Base-by-base conservation (phyloP, 805 yeast genomes). In the Deakozyma indianensis region DNA sequence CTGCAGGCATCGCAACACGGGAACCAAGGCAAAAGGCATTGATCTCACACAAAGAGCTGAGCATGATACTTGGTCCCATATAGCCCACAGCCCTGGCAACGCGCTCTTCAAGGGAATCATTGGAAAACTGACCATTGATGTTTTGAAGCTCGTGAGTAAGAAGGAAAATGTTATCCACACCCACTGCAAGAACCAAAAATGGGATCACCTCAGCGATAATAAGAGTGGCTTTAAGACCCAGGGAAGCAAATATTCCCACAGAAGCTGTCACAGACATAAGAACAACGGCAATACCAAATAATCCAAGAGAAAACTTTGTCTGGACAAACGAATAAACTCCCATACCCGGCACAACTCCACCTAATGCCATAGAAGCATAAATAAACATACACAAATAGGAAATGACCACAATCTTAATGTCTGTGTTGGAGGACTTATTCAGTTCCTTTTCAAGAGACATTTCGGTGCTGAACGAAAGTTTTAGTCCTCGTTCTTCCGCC, bases 131-230 rank as follows among this genome's bases (percentile, higher is more conserved):
- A 11, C 64, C 70, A 42, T 73, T 73, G 23, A 78, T 72, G 18
- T 69, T 63, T 40, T 78, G 74, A 42, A 84, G 67, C 56, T 87
- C 95, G 58, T 88, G 88, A 1, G 86, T 80, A 20, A 90, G 75
- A 51, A 90, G 66, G 57, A 88, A 92, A 22, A 90, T 83, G 59
- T 90, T 90, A 63, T 90, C 98, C 23, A 90, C 86, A n/a, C 98
- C 98, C 46, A 90, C 80, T 0, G 98, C 98, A 47, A 90, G 68
- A 14, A 90, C 83, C 55, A 90, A 67, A 57, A 90, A 90, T 7
- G 97, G 97, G 27, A 90, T 90, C 3, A 90, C 98, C 60, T 92
- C 97, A 2, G 97, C 96, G 47, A 90, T 86, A 51, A 90, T 88
- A 40, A 90, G 67, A 0, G 97, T 90, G 0, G 94, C 83, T 56